A percentile compares a stretch with the other conserved stretches of the same genome.
Conservation (phyloP, 306 rosid species). For the Vicia villosa region DNA sequence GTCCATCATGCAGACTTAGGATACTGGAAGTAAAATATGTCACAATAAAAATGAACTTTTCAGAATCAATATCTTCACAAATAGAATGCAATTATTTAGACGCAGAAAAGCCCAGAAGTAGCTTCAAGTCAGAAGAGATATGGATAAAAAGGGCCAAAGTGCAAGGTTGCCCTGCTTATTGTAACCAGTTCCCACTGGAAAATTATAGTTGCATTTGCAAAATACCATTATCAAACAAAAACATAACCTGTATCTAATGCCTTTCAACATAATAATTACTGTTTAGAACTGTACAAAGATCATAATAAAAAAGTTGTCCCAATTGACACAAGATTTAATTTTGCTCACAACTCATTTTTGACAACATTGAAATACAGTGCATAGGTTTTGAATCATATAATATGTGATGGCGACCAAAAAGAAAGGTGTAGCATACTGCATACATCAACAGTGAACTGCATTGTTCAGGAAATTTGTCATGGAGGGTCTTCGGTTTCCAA, state of each 20-base stretch:
- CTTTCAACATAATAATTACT: conserved; percentile 62
- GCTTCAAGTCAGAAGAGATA: conserved; percentile 41
- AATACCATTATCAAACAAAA: conserved; percentile 45
- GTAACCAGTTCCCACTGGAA: conserved; percentile 39
- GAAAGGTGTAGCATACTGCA: conserved; percentile 69
- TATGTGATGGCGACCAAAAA: conserved; percentile 54
- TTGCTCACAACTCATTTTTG: conserved; percentile 46
- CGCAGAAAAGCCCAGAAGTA: conserved; percentile 33
- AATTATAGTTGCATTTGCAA: conserved; percentile 45
- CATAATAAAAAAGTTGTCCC: conserved; percentile 40
- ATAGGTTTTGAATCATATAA: conserved; percentile 55
- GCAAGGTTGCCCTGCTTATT: conserved; percentile 50
- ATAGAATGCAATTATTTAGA: conserved; percentile 25
- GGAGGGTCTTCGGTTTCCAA: conserved; percentile 41
- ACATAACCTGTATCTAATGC: conserved; percentile 55
- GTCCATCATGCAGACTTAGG: conserved; percentile 28
- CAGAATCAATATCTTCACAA: conserved; percentile 8
- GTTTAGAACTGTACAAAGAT: conserved; percentile 58
- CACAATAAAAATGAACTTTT: conserved; percentile 29
- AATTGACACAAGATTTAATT: conserved; percentile 47
- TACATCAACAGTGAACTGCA: conserved; percentile 59
- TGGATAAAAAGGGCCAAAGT: conserved; percentile 36
- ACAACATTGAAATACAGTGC: conserved; percentile 61
- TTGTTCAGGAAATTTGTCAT: conserved; percentile 38
- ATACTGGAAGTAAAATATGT: conserved; percentile 32